Evolutionary conservation across 23 red algal genomes (phyloP), one percentile per base, ranked within the genome.

Genomic region (Gracilaria caudata): DNA sequence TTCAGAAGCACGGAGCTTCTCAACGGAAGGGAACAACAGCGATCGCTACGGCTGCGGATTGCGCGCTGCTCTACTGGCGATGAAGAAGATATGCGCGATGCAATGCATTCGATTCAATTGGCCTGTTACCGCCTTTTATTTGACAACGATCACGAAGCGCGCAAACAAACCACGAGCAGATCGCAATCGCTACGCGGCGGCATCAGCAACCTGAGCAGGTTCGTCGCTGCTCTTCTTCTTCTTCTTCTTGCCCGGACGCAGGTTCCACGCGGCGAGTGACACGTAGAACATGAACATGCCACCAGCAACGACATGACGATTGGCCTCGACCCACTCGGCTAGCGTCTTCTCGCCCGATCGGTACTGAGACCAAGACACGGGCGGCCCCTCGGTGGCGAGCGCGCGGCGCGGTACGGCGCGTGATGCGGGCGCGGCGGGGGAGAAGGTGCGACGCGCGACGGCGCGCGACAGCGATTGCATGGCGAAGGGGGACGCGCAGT

Each of bases 281-380:
- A 65, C 74, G 61, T 89, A 89, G 72, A 89, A 89, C 24, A 24
- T 55, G 41, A 89, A 89, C 30, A 89, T 58, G 53, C 51, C 32
- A 23, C 49, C 71, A 3, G 85, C 85, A 21, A 92, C 89, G 12
- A 77, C 60, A 34, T 83, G 79, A 44, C 89, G 89, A 37, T 92
- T 92, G 58, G 79, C 89, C 16, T 92, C 89, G 14, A 92, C 80
- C 89, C 89, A 92, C 26, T 92, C 78, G 40, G 68, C 51, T 5
- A 92, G 80, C 46, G 89, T 78, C 64, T 83, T 84, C 10, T 92
- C 78, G 11, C 81, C 81, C 21, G 78, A 25, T 12, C 79, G 89
- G 79, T 92, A 92, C 79, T 92, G 71, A 38, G 89, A 36, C 89
- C 89, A 92, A 16, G 89, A 78, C 44, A 92, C 89, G 41, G 81